Evolutionary conservation across 202 grass and related monocot species (phyloP).

Genomic region (Hordeum pubiflorum): DNA sequence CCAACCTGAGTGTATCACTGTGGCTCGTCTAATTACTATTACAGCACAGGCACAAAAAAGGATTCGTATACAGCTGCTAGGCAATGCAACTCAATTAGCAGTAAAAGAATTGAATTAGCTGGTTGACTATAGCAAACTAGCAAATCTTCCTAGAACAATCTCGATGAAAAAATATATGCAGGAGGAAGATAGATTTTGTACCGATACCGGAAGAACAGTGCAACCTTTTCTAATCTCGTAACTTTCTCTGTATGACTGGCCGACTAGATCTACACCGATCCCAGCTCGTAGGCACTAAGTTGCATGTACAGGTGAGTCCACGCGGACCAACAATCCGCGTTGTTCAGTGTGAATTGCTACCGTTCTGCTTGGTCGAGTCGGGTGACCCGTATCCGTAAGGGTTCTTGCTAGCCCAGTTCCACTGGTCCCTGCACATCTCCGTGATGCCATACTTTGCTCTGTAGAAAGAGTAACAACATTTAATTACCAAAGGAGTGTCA

Average conservation of each 20-base stretch:
- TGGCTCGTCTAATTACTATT: neutral
- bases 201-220: conserved; percentile 15
- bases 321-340: neutral
- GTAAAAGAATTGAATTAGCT: conserved; percentile 39
- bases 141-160: conserved; percentile 10
- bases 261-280: conserved; percentile 40
- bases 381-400: conserved; percentile 68
- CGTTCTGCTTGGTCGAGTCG: conserved; percentile 45
- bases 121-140: neutral
- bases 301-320: conserved; percentile 41
- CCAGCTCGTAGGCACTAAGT: conserved; percentile 25
- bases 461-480: conserved; percentile 20
- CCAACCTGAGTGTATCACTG: neutral
- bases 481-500: neutral
- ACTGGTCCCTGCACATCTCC: conserved; percentile 95
- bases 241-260: conserved; percentile 36
- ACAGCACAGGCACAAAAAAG: neutral
- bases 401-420: conserved; percentile 96
- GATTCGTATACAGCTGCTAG: neutral
- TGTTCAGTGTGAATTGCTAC: conserved; percentile 39
- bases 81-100: conserved; percentile 21
- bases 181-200: conserved; percentile 16
- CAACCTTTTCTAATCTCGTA: conserved; percentile 27
- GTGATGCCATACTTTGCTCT: conserved; percentile 79
- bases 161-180: conserved; percentile 29